Evolutionary conservation across 2,329 filamentous ascomycete species (phyloP).

Genomic region (Stagonosporopsis chrysanthemi): DNA sequence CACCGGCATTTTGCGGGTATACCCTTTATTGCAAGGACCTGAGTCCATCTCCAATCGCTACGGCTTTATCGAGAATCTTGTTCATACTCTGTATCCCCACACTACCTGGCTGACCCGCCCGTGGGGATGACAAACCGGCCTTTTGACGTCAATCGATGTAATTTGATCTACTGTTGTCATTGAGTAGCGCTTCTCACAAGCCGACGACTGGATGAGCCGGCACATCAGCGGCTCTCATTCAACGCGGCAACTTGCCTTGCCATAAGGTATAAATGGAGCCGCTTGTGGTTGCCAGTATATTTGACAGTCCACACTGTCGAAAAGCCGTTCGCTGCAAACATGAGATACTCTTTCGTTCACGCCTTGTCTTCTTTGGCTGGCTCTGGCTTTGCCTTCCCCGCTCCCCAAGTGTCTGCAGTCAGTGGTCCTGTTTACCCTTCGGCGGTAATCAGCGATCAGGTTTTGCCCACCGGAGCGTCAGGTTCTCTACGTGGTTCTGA

Average conservation of each 20-base stretch:
- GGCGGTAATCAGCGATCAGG: slow-evolving; percentile 12
- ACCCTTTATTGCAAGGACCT: slow-evolving; percentile 7
- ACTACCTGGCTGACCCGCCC: neutral
- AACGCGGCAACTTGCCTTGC: neutral
- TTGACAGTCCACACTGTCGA: neutral
- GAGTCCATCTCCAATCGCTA: neutral
- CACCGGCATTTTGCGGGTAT: slow-evolving; percentile 10
- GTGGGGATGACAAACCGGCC: neutral
- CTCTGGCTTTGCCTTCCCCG: slow-evolving; percentile 16
- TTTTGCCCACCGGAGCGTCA: slow-evolving; percentile 41
- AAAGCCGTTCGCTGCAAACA: neutral
- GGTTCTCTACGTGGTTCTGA: slow-evolving; percentile 47
- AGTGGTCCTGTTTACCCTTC: slow-evolving; percentile 19
- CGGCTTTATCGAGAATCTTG: slow-evolving; percentile 1
- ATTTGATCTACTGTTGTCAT: neutral
- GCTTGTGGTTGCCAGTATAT: neutral
- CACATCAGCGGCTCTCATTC: neutral
- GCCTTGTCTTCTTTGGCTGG: slow-evolving; percentile 10
- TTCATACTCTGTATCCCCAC: neutral
- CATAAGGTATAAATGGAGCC: slow-evolving; percentile 1
- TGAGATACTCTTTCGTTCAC: slow-evolving; percentile 13
- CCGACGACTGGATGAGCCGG: slow-evolving; percentile 7
- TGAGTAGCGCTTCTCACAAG: neutral
- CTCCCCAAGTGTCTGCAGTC: slow-evolving; percentile 14
- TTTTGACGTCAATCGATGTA: slow-evolving; percentile 8